Evolutionary conservation across 768 basidiomycete genomes (phyloP).

Genomic region (Russula ochroleuca): DNA sequence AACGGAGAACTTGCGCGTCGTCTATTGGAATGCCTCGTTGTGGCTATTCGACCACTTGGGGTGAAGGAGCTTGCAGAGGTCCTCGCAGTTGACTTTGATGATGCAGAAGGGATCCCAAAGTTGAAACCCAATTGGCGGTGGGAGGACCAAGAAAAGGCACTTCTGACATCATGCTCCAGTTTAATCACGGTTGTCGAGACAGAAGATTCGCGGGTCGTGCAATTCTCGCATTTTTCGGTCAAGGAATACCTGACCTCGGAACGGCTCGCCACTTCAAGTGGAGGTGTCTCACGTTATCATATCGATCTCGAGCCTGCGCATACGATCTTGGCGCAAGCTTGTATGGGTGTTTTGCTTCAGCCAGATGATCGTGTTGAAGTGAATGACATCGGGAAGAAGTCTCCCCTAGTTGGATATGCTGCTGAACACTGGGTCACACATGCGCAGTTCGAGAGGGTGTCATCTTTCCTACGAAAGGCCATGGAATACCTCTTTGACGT

Average conservation of each 20-base stretch:
- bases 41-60: not conserved
- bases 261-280: not conserved
- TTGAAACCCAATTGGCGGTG: not conserved
- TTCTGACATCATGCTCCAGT: slow-evolving; percentile 1
- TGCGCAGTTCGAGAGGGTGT: not conserved
- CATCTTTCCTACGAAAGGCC: not conserved
- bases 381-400: not conserved
- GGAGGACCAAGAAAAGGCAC: not conserved
- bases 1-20: not conserved
- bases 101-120: not conserved
- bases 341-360: not conserved
- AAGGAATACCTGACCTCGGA: not conserved
- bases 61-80: not conserved
- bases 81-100: not conserved
- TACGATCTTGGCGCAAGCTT: not conserved
- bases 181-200: not conserved
- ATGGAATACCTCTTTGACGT: not conserved
- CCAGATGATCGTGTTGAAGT: not conserved
- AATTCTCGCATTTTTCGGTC: not conserved
- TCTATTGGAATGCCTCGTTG: not conserved
- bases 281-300: not conserved
- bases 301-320: not conserved
- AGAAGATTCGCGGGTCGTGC: not conserved
- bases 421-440: not conserved
- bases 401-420: not conserved